Base-by-base conservation (phyloP, 1,284 basidiomycete species). In the Trametes versicolor region DNA sequence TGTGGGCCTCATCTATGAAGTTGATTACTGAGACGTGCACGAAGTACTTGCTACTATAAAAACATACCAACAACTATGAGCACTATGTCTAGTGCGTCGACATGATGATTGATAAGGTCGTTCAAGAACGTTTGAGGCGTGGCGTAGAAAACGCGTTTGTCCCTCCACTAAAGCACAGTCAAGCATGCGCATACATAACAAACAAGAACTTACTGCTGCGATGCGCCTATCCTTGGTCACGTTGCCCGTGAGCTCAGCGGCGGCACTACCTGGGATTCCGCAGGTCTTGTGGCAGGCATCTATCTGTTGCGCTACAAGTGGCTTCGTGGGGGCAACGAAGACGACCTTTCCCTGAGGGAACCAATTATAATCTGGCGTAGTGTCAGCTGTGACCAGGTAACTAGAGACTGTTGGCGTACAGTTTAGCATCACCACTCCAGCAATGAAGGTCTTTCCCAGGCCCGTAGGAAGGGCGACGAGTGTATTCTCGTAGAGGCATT, bases 391-490 rank as follows among this genome's bases (percentile, higher is more conserved):
- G 39, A 32, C 32, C 2, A 0, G 15, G 9, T 9, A 10, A 4
- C 15, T 49, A 23, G 25, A 45, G 47, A 41, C 12, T n/a, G 21
- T 4, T n/a, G 21, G n/a, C 27, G 49, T 45, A 96, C 95, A 96
- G 71, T 96, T 97, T 12, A 96, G 80, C 94, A 99, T 99, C 23
- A 99, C 89, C 0, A 96, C 95, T 1, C 97, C 97, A 1, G 98
- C 98, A 65, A 99, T 94, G 74, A 99, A 99, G 0, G 98, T 99
- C 82, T 99, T 99, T 23, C 98, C 98, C 7, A 99, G 82, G 64
- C 98, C 98, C 0, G 98, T 99, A 0, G 98, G 98, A 13, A 99
- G 81, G 0, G 96, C 94, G 25, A 99, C 97, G 4, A 99, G 87
- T 2, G 95, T 95, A 74, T 99, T 99, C 56, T 98, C 93, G 72